These are phyloP conservation scores for Aspergillus carbonarius DNA, from an alignment of 2,329 filamentous ascomycete species.

Conservation along the genomic window DNA sequence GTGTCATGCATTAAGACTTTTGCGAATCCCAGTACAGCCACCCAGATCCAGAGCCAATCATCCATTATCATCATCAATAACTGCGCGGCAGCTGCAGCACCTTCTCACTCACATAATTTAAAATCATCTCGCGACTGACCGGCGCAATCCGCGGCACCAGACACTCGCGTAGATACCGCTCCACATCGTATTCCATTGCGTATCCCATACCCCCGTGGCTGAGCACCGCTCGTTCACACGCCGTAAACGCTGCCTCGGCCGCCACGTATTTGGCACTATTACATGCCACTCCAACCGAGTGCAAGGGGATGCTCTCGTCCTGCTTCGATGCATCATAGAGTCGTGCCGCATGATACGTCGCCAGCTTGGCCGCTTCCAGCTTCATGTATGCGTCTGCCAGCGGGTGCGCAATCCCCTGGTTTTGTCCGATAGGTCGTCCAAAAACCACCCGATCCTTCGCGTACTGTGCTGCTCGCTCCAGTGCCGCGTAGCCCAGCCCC, in stretches of 20 bases:
- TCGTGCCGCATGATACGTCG: slow-evolving; percentile 60
- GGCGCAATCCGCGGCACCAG: slow-evolving; percentile 61
- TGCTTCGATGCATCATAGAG: slow-evolving; percentile 56
- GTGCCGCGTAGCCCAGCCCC: slow-evolving; percentile 72
- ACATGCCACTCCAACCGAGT: slow-evolving; percentile 62
- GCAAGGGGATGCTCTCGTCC: slow-evolving; percentile 53
- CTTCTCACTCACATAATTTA: slow-evolving; percentile 48
- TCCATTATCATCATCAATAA: slow-evolving; percentile 28
- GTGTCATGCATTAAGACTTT: too few relatives aligned
- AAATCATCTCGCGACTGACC: slow-evolving; percentile 54
- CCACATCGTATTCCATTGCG: slow-evolving; percentile 62
- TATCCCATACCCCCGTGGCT: slow-evolving; percentile 64
- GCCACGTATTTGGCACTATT: slow-evolving; percentile 69
- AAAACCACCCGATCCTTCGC: slow-evolving; percentile 64
- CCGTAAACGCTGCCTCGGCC: slow-evolving; percentile 60
- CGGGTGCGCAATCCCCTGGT: slow-evolving; percentile 61
- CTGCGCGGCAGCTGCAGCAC: slow-evolving; percentile 44
- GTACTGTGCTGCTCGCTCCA: slow-evolving; percentile 63
- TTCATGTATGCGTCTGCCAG: slow-evolving; percentile 61
- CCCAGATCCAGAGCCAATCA: too few relatives aligned
- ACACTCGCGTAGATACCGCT: slow-evolving; percentile 59
- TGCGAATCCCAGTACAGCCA: too few relatives aligned
- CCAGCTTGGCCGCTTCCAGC: slow-evolving; percentile 60
- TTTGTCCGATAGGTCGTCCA: slow-evolving; percentile 58
- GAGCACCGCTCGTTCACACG: slow-evolving; percentile 58